Evolutionary conservation across 371 early-diverging fungal species (phyloP).

Genomic region (Dichotomocladium elegans): DNA sequence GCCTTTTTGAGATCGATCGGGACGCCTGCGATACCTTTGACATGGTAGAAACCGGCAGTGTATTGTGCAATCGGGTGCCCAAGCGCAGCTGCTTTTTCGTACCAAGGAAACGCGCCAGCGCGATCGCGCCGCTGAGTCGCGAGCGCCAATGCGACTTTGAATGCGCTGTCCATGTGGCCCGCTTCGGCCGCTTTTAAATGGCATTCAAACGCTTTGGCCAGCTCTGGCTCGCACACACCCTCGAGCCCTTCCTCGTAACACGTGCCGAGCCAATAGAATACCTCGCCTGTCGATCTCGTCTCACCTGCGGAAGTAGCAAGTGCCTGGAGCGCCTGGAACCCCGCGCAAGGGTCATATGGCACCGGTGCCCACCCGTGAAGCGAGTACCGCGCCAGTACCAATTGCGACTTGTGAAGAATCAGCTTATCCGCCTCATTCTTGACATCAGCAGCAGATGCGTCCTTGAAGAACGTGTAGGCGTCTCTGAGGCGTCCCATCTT

Average conservation of each 20-base stretch:
- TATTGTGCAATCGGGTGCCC: constrained; percentile 32
- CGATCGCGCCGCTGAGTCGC: constrained; percentile 38
- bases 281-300: constrained; percentile 13
- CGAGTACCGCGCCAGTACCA: constrained; percentile 30
- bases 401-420: too few relatives aligned
- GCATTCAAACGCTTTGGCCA: constrained; percentile 16
- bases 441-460: constrained; percentile 12
- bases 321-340: constrained; percentile 15
- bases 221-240: constrained; percentile 11
- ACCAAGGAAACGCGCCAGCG: constrained; percentile 42
- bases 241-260: constrained; percentile 29
- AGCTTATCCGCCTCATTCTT: neutral
- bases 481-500: constrained; percentile 29
- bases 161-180: constrained; percentile 23
- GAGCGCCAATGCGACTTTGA: constrained; percentile 30
- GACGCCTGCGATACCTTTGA: constrained; percentile 33
- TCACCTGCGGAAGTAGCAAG: constrained; percentile 9
- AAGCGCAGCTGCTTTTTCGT: constrained; percentile 40
- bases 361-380: constrained; percentile 28
- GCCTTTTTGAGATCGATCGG: constrained; percentile 24
- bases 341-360: constrained; percentile 12
- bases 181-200: constrained; percentile 16
- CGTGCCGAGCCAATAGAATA: constrained; percentile 26
- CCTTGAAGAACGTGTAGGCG: constrained; percentile 39
- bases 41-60: constrained; percentile 36